Evolutionary conservation across 768 basidiomycete genomes (phyloP), one percentile per base, ranked within the genome.

Genomic region (Tephrocybe sp.): DNA sequence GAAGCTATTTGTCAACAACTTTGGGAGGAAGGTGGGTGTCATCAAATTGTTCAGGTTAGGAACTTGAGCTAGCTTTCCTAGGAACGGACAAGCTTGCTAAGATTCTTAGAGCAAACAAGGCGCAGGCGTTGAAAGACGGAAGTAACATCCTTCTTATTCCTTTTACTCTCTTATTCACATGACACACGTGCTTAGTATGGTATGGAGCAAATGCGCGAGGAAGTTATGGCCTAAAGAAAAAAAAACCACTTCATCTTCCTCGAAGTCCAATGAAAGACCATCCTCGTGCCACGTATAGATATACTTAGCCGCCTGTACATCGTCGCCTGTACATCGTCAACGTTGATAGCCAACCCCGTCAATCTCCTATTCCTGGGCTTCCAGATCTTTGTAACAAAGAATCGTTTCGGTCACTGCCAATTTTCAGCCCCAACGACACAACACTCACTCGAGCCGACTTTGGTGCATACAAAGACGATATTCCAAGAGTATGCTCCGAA

Each of bases 191-290:
- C 13, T 30, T 12, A 23, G 13, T 16, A 35, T 19, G 66, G 67
- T 53, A 17, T 68, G 67, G 69, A 45, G 55, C 10, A 58, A 53
- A 61, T 68, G 1, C 56, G 59, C 40, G 42, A 43, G 1, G 53
- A 56, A 2, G 45, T 67, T 5, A 53, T 68, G 6, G 48, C 49
- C 3, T 54, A 35, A 39, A 39, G 60, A 2, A 35, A 23, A 39
- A 58, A 26, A 45, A 59, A 48, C 4, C 59, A 47, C 19, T 45
- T 19, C 11, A 46, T 46, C 26, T 51, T 56, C 9, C 45, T 55
- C 2, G 45, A 49, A 47, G 33, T 34, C 13, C 51, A 60, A 19
- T 51, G 54, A 9, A 12, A 20, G 17, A 13, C 31, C 1, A 34
- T 55, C 20, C 7, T 54, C 11, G 20, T 16, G 8, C 6, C 30